Percentiles rank a stretch among this genome's conserved stretches.
phyloP scores from a whole-genome alignment of 306 rosid species.

The Purshia tridentata region DNA sequence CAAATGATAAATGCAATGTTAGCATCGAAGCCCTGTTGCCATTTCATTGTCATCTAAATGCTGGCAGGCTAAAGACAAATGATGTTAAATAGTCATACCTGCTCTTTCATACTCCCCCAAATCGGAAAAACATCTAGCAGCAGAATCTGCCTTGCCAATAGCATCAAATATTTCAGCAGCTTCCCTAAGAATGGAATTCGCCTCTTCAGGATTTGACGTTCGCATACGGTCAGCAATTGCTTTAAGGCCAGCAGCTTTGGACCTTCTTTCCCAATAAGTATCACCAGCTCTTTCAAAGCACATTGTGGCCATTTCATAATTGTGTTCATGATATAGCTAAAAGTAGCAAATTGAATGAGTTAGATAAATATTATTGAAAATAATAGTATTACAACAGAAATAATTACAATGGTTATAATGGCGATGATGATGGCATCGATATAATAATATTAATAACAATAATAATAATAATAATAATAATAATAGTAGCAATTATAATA shows the following conservation, averaged over 20 bases:
- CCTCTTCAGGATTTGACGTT: conserved; percentile 38
- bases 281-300: conserved; percentile 81
- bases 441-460: too few relatives aligned
- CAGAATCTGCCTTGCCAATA: conserved; percentile 55
- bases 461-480: too few relatives aligned
- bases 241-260: conserved; percentile 66
- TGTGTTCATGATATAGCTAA: conserved; percentile 61
- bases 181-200: conserved; percentile 60
- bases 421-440: too few relatives aligned
- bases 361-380: background rate
- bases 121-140: conserved; percentile 68
- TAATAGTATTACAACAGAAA: background rate
- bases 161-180: conserved; percentile 72
- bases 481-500: too few relatives aligned
- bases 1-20: background rate
- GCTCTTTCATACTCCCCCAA: conserved; percentile 65
- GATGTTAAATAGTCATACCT: conserved; percentile 36
- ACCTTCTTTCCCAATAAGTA: conserved; percentile 65
- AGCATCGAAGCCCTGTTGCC: background rate
- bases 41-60: background rate
- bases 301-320: conserved; percentile 69
- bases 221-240: conserved; percentile 49
- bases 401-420: too few relatives aligned
- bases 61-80: background rate
- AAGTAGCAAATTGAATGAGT: background rate